Conservation (phyloP, 495 filamentous ascomycete species). For the Beverwykella pulmonaria region DNA sequence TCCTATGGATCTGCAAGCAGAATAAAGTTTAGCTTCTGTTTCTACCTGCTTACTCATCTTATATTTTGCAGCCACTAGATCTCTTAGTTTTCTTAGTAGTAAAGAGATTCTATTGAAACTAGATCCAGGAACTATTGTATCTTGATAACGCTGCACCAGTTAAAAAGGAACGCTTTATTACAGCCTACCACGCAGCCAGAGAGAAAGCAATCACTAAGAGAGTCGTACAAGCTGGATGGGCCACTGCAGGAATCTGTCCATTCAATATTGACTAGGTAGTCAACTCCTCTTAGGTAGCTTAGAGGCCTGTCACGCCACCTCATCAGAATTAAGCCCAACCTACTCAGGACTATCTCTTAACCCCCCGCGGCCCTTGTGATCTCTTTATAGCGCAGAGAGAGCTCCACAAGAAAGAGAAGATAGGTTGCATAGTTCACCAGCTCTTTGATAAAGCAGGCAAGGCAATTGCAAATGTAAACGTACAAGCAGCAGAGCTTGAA, state of each 20-base stretch:
- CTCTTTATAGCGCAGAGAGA: no score
- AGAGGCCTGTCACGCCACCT: not conserved
- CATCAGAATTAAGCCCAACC: no score
- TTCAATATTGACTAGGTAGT: not conserved
- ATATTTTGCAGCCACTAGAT: not conserved
- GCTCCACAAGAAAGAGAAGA: no score
- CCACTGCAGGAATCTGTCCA: not conserved
- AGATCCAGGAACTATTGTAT: not conserved
- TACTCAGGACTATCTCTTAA: no score
- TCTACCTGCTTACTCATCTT: not conserved
- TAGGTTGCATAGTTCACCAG: no score
- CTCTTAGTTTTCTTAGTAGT: not conserved
- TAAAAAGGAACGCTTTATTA: slow-evolving; percentile 11
- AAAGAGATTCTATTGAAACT: not conserved
- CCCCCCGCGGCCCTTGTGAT: no score
- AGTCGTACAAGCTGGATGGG: not conserved
- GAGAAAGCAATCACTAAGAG: not conserved
- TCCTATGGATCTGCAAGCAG: not conserved
- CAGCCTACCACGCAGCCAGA: not conserved
- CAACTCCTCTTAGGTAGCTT: not conserved
- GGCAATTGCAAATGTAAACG: no score
- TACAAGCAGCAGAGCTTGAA: no score
- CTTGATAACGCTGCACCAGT: slow-evolving; percentile 1
- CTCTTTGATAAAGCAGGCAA: no score
- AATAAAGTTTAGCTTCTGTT: not conserved